Base-by-base conservation (phyloP, 495 filamentous ascomycete genomes). In the Aspergillus sparsus region DNA sequence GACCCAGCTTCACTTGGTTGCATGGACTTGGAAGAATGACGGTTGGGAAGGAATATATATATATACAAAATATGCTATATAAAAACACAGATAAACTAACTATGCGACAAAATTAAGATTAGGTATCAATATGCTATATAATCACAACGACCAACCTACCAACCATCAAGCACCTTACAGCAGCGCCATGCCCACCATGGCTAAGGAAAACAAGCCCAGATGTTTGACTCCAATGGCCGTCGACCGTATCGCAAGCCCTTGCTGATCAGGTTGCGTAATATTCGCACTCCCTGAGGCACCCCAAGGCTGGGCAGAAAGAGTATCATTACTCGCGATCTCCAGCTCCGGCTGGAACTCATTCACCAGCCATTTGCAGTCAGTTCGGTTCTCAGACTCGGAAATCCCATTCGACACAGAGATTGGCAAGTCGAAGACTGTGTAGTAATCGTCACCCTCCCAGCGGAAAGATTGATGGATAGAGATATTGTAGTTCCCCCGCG, bases 381-480 rank as follows among this genome's bases (percentile, higher is more conserved):
- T 41, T 49, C 68, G 27, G 61, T 72, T 52, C 32, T 54, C 63
- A 16, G 49, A 49, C 52, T 68, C 46, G 1, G 66, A 45, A 60
- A 89, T 88, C 47, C 74, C 74, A 62, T 89, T 89, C n/a, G 84
- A 86, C 50, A 89, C 82, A 4, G 78, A 78, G 62, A 89, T 85
- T 18, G 86, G 85, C 16, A 87, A 72, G 50, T 89, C 81, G 58
- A 87, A 89, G 52, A 89, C 81, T n/a, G 85, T 87, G 70, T 88
- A 89, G 58, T 82, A 79, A 46, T 87, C 79, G 1, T 74, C 77
- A 7, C 78, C 82, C 62, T 88, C 86, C 60, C 86, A 74, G 21
- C 84, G 79, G 66, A 86, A 88, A 55, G 80, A 85, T 62, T 89
- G 86, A 52, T 85, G 85, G 65, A 89, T 87, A 9, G 85, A 86